A percentile compares a stretch with the other conserved stretches of the same genome.
Evolutionary conservation across 1,139 yeast genomes (phyloP).

Genomic region (Saccharomyces hybrid): DNA sequence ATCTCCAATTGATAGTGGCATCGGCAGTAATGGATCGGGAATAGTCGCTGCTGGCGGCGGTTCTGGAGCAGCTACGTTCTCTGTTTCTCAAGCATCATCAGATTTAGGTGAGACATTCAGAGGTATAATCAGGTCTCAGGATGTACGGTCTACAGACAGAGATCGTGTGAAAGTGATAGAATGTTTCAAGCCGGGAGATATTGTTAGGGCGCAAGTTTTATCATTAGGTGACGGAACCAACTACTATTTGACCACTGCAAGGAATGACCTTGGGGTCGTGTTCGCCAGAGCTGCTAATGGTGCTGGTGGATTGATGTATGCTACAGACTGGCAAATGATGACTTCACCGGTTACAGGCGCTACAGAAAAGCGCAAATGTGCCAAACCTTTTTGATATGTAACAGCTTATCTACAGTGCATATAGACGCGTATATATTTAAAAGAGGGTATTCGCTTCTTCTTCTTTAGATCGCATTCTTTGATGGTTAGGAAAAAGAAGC

Average conservation of each 20-base stretch:
- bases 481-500: not conserved
- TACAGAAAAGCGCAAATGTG: conserved; percentile 79
- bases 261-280: conserved; percentile 88
- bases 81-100: conserved; percentile 43
- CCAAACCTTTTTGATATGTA: conserved; percentile 58
- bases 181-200: conserved; percentile 85
- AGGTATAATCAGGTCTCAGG: conserved; percentile 82
- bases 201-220: conserved; percentile 72
- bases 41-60: conserved; percentile 47
- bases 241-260: conserved; percentile 82
- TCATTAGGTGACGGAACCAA: conserved; percentile 92
- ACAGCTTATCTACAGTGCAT: not conserved
- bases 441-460: not conserved
- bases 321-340: conserved; percentile 96
- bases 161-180: conserved; percentile 77
- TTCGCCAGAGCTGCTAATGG: conserved; percentile 69
- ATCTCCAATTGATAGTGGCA: conserved; percentile 49
- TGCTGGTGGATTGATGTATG: conserved; percentile 76
- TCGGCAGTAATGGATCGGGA: conserved; percentile 53
- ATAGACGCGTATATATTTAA: not conserved
- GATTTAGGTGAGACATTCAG: conserved; percentile 89
- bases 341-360: conserved; percentile 69
- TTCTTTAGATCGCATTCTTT: not conserved
- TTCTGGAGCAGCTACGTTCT: conserved; percentile 45
- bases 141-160: conserved; percentile 83